Evolutionary conservation across 139 green algal species (phyloP).

Genomic region (Chlorella ohadii): DNA sequence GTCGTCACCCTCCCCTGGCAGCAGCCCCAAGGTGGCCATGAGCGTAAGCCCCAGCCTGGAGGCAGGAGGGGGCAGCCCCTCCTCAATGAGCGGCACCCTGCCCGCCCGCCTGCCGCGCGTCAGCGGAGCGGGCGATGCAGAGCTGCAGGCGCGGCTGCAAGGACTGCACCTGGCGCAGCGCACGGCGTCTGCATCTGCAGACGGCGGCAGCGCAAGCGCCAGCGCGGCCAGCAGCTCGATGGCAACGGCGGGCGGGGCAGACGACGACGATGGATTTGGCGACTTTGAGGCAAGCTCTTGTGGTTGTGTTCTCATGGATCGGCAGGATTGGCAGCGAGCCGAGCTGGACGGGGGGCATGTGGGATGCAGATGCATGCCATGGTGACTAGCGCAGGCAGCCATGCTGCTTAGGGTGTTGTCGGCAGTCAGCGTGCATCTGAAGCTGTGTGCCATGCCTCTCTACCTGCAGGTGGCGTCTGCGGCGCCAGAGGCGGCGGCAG

Average conservation of each 20-base stretch:
- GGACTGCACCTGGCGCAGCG: conserved; percentile 11
- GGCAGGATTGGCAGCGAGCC: no score
- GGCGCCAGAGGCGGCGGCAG: background rate
- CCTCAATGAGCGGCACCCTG: no score
- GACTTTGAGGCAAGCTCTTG: conserved; percentile 1
- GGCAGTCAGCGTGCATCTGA: no score
- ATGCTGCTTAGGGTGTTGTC: no score
- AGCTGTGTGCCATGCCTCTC: no score
- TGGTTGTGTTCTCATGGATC: no score
- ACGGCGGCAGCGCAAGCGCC: background rate
- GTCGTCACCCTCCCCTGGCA: conserved; percentile 9
- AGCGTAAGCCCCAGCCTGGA: conserved; percentile 13
- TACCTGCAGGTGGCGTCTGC: no score
- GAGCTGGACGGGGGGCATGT: no score
- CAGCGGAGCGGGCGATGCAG: conserved; percentile 1
- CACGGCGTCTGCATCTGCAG: no score
- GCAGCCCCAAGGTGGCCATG: background rate
- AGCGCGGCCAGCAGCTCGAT: conserved; percentile 17
- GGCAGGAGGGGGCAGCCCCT: background rate
- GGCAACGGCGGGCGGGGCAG: background rate
- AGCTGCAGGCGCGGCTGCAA: conserved; percentile 17
- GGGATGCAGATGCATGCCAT: no score
- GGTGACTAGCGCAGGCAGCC: no score
- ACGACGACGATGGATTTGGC: conserved; percentile 19
- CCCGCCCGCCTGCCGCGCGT: background rate